These are phyloP conservation scores for Fusarium anthophilum DNA, from an alignment of 2,329 filamentous ascomycete species.

Conservation along the genomic window DNA sequence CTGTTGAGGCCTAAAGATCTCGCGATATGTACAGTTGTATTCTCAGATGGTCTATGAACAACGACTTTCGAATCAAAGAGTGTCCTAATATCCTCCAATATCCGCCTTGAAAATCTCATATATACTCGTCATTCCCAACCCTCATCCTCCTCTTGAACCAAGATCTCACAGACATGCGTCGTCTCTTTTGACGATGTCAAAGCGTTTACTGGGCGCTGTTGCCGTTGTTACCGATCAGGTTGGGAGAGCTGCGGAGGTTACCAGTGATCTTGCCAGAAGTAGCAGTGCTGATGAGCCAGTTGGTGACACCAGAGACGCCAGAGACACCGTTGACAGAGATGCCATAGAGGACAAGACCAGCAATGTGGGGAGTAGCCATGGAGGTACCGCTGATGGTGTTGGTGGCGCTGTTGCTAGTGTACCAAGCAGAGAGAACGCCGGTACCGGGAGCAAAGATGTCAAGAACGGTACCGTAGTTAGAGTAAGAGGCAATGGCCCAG, in stretches of 20 bases:
- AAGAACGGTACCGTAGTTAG: conserved; percentile 59
- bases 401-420: conserved; percentile 53
- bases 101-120: neutral
- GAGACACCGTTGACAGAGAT: conserved; percentile 55
- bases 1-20: neutral
- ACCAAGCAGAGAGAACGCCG: conserved; percentile 59
- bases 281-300: conserved; percentile 53
- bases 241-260: conserved; percentile 52
- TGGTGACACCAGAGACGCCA: conserved; percentile 50
- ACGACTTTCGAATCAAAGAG: conserved; percentile 1
- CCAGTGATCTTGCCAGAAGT: conserved; percentile 54
- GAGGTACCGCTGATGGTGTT: conserved; percentile 67
- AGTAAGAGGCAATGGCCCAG: conserved; percentile 56
- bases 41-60: conserved; percentile 1
- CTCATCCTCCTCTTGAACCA: neutral
- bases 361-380: conserved; percentile 71
- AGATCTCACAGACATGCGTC: neutral
- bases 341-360: conserved; percentile 61
- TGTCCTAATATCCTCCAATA: neutral
- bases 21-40: conserved; percentile 21
- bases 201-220: conserved; percentile 41
- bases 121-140: neutral
- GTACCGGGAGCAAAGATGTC: conserved; percentile 64
- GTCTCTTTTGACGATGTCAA: neutral
- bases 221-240: conserved; percentile 62